Conservation (phyloP, 176 grass and related monocot species). For the Tillandsia leiboldiana region DNA sequence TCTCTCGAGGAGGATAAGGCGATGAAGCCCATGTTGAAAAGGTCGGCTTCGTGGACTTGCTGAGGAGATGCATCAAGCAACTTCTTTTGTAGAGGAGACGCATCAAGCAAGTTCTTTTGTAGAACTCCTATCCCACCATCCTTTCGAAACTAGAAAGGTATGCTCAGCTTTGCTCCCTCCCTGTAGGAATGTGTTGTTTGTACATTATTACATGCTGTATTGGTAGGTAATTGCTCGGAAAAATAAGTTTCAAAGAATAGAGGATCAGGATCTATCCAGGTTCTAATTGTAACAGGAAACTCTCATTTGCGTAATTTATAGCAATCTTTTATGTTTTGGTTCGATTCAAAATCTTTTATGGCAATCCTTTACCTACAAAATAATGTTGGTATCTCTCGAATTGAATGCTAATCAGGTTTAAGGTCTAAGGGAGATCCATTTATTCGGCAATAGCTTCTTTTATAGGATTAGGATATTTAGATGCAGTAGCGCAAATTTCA, state of each 20-base stretch:
- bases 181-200: neutral
- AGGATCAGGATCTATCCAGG: neutral
- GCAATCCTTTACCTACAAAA: neutral
- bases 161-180: neutral
- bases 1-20: conserved; percentile 87
- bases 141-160: neutral
- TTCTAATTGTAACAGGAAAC: neutral
- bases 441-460: too few relatives aligned
- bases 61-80: conserved; percentile 15
- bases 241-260: neutral
- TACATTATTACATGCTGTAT: neutral
- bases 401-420: too few relatives aligned
- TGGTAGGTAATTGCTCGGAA: neutral
- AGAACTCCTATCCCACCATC: conserved; percentile 19
- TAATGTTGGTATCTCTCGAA: too few relatives aligned
- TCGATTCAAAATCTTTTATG: neutral
- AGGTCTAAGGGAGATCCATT: too few relatives aligned
- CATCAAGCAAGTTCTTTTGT: conserved; percentile 9
- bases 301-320: neutral
- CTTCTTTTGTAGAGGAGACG: conserved; percentile 10
- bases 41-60: conserved; percentile 72
- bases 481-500: too few relatives aligned
- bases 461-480: too few relatives aligned
- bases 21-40: conserved; percentile 58
- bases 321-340: neutral